A percentile compares a stretch with the other conserved stretches of the same genome.
Conservation (phyloP, 2,329 filamentous ascomycete species). For the Paecilomyces sp. region DNA sequence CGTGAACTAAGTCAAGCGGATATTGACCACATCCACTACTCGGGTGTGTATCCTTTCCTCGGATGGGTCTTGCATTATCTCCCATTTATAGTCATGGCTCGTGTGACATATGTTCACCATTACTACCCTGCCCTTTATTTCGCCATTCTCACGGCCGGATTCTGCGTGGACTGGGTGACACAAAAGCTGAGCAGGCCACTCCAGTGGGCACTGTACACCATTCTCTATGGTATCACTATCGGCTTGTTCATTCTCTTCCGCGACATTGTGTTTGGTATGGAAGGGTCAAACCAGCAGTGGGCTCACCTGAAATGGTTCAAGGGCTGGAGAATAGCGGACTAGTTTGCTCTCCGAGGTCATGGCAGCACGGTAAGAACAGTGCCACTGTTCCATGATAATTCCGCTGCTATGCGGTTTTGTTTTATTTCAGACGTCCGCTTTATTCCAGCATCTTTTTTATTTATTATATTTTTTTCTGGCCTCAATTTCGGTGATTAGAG, state of each 20-base stretch:
- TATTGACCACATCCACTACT: constrained; percentile 91
- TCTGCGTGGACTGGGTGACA: constrained; percentile 78
- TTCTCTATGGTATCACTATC: constrained; percentile 67
- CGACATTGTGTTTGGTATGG: constrained; percentile 95
- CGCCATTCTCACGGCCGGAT: constrained; percentile 82
- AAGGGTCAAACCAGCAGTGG: constrained; percentile 75
- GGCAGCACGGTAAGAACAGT: not conserved
- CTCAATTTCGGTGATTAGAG: not conserved
- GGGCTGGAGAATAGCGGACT: constrained; percentile 74
- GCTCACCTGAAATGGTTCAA: constrained; percentile 90
- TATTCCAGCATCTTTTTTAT: not conserved
- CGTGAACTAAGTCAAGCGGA: constrained; percentile 70
- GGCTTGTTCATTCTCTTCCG: constrained; percentile 86
- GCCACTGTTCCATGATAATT: not conserved
- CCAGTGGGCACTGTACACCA: constrained; percentile 62
- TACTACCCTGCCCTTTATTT: constrained; percentile 99
- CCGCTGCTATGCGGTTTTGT: not conserved
- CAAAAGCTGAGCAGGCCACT: constrained; percentile 57
- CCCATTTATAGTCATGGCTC: constrained; percentile 94
- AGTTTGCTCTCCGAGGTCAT: constrained; percentile 3
- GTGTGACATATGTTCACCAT: constrained; percentile 98
- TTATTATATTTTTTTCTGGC: not conserved
- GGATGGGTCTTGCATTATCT: constrained; percentile 97
- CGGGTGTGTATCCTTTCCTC: constrained; percentile 80
- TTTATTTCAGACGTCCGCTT: not conserved